These are phyloP conservation scores for Ogataea naganishii DNA, from an alignment of 805 yeast genomes.

Conservation along the genomic window DNA sequence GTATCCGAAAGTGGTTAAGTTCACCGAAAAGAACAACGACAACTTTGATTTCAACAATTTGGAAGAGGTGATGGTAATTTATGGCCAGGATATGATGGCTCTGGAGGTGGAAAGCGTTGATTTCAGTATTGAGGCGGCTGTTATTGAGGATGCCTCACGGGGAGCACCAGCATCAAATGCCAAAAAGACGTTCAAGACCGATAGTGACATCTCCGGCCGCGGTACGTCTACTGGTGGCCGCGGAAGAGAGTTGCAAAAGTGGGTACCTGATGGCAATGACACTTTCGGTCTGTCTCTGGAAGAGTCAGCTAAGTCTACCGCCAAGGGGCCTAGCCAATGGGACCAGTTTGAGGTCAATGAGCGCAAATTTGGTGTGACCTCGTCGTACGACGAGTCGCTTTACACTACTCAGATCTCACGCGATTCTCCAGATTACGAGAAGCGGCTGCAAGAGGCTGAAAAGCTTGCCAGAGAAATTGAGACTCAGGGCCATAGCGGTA, in stretches of 20 bases:
- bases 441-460: conserved; percentile 63
- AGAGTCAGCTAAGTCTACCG: conserved; percentile 14
- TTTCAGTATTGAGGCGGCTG: conserved; percentile 10
- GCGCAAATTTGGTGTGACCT: conserved; percentile 78
- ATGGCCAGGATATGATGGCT: conserved; percentile 43
- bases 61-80: conserved; percentile 35
- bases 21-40: conserved; percentile 24
- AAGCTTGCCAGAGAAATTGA: conserved; percentile 79
- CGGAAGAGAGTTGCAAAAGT: conserved; percentile 71
- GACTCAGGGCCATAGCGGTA: conserved; percentile 50
- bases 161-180: conserved; percentile 8
- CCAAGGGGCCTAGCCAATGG: conserved; percentile 41
- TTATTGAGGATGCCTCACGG: conserved; percentile 8
- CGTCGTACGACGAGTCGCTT: conserved; percentile 75
- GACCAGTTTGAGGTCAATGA: conserved; percentile 94
- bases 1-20: conserved; percentile 35
- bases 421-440: conserved; percentile 62
- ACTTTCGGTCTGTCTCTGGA: conserved; percentile 26
- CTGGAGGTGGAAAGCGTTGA: conserved; percentile 34
- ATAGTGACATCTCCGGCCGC: conserved; percentile 68
- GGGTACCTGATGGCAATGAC: conserved; percentile 64
- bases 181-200: conserved; percentile 57
- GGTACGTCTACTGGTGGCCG: conserved; percentile 25
- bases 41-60: conserved; percentile 24
- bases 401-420: conserved; percentile 76